Evolutionary conservation across 352 stramenopile species (phyloP).

Genomic region (Phytophthora sp.): DNA sequence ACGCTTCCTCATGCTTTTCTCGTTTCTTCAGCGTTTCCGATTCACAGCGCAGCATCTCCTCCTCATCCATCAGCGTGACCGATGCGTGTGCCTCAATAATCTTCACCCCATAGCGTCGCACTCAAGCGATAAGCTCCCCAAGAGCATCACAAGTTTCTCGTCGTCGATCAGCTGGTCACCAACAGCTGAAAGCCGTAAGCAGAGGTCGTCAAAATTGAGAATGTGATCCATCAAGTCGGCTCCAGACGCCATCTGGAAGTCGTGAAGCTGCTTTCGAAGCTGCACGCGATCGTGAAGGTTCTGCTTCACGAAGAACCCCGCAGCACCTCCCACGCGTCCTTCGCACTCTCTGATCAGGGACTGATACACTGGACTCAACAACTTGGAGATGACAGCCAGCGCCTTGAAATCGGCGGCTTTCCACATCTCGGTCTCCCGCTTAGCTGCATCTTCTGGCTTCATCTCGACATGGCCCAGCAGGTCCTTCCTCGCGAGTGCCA

Average conservation of each 20-base stretch:
- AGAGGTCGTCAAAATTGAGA: too few species aligned
- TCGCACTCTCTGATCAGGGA: slow-evolving; percentile 8
- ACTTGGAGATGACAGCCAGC: background rate
- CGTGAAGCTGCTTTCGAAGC: slow-evolving; percentile 15
- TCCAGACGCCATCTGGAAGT: too few species aligned
- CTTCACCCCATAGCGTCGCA: slow-evolving; percentile 8
- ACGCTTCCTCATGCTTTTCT: background rate
- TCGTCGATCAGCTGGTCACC: background rate
- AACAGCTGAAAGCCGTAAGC: background rate
- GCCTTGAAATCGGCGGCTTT: background rate
- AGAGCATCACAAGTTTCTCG: slow-evolving; percentile 13
- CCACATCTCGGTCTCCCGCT: too few species aligned
- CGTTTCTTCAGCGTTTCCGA: background rate
- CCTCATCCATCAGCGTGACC: background rate
- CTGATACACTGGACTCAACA: background rate
- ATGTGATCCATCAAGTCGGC: too few species aligned
- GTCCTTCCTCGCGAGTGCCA: too few species aligned
- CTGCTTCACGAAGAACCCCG: slow-evolving; percentile 14
- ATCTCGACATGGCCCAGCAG: too few species aligned
- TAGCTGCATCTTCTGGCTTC: too few species aligned
- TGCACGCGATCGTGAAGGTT: slow-evolving; percentile 17
- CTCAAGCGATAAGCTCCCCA: slow-evolving; percentile 7
- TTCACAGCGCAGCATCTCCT: slow-evolving; percentile 2
- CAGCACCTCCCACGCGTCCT: slow-evolving; percentile 12
- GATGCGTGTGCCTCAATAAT: background rate